Evolutionary conservation across 164 flowering plant species (phyloP).

Genomic region (Dillenia turbinata): DNA sequence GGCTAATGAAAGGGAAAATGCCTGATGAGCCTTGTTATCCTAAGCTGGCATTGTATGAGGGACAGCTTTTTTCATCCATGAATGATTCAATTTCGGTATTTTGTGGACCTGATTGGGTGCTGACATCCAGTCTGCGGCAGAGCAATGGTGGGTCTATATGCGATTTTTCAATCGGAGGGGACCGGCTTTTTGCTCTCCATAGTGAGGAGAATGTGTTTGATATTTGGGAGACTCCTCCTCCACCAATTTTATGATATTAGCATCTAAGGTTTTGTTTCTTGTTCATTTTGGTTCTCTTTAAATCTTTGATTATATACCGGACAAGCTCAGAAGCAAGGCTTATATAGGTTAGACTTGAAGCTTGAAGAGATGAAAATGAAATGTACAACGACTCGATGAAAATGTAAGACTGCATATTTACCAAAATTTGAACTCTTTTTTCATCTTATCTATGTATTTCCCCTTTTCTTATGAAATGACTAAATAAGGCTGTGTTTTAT

Average conservation of each 20-base stretch:
- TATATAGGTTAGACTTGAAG: too few relatives aligned
- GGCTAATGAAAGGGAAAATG: slow-evolving; percentile 59
- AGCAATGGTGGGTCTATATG: slow-evolving; percentile 83
- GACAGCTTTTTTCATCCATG: slow-evolving; percentile 83
- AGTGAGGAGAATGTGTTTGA: slow-evolving; percentile 91
- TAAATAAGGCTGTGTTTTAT: not conserved
- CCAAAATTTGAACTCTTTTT: not conserved
- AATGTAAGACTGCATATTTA: slow-evolving; percentile 6
- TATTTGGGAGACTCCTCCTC: slow-evolving; percentile 78
- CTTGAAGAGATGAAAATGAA: not conserved
- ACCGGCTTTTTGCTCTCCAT: slow-evolving; percentile 77
- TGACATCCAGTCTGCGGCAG: slow-evolving; percentile 69
- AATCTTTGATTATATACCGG: too few relatives aligned
- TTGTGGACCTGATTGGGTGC: slow-evolving; percentile 79
- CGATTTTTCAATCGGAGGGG: slow-evolving; percentile 89
- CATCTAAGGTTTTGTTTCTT: not conserved
- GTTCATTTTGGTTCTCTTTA: not conserved
- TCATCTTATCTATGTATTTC: not conserved
- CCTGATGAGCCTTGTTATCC: slow-evolving; percentile 83
- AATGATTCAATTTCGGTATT: slow-evolving; percentile 75
- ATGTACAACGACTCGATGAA: not conserved
- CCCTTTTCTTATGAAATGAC: not conserved
- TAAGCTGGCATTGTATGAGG: slow-evolving; percentile 64
- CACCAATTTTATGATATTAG: slow-evolving; percentile 36
- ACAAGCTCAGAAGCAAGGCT: too few relatives aligned